Percentiles rank a stretch among this genome's conserved stretches.
phyloP scores from a whole-genome alignment of 148 eudicot species.

The Talinum fruticosum region DNA sequence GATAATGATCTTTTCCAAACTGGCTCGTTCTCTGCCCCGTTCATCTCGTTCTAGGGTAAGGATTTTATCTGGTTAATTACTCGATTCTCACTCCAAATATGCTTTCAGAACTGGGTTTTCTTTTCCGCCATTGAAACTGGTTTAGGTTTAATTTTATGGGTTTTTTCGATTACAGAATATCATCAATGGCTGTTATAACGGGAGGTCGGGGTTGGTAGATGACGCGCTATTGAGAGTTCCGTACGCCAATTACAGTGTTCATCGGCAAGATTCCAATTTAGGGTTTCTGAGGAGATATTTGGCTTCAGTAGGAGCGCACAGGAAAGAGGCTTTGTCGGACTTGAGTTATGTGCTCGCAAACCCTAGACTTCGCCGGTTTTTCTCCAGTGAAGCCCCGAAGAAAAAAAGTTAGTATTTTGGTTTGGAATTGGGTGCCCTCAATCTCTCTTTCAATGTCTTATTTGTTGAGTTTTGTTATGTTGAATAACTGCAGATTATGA shows the following conservation, averaged over 20 bases:
- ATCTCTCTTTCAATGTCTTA: neutral
- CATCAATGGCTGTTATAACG: slow-evolving; percentile 41
- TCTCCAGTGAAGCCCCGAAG: slow-evolving; percentile 74
- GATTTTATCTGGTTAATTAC: neutral
- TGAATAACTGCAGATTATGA: slow-evolving; percentile 54
- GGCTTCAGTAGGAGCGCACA: slow-evolving; percentile 43
- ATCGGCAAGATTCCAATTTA: slow-evolving; percentile 41
- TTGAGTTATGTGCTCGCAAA: slow-evolving; percentile 39
- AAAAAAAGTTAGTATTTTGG: slow-evolving; percentile 55
- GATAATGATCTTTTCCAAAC: slow-evolving; percentile 53
- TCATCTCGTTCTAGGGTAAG: slow-evolving; percentile 48
- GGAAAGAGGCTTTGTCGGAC: slow-evolving; percentile 42
- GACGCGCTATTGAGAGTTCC: slow-evolving; percentile 27
- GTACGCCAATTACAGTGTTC: slow-evolving; percentile 13
- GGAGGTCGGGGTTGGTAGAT: slow-evolving; percentile 34
- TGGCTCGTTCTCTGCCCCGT: slow-evolving; percentile 50
- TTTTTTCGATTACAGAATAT: slow-evolving; percentile 43
- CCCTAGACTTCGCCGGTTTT: slow-evolving; percentile 51
- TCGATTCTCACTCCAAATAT: neutral
- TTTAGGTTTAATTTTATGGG: slow-evolving; percentile 2
- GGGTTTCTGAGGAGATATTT: slow-evolving; percentile 68
- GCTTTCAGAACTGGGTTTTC: neutral
- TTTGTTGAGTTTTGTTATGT: neutral
- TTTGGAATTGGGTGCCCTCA: neutral
- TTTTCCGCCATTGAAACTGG: slow-evolving; percentile 7